Conservation (phyloP, 2,329 filamentous ascomycete genomes). For the Botryosphaeria dothidea region DNA sequence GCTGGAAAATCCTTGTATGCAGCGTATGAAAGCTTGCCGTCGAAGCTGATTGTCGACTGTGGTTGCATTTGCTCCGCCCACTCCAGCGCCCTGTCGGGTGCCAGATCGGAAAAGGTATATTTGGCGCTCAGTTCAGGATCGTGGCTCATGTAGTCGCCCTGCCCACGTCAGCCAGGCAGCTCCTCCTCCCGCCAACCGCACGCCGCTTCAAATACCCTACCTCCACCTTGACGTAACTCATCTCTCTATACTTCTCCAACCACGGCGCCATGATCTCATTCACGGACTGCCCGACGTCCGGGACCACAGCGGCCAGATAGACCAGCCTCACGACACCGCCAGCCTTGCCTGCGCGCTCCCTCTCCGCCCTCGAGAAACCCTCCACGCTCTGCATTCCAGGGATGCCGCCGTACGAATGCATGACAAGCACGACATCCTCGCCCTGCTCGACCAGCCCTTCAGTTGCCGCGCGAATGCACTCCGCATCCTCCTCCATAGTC, state of each 20-base stretch:
- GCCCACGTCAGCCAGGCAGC: neutral
- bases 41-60: slow-evolving; percentile 41
- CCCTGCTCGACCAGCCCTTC: slow-evolving; percentile 30
- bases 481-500: slow-evolving; percentile 34
- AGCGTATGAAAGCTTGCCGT: slow-evolving; percentile 36
- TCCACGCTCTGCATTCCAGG: slow-evolving; percentile 32
- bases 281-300: neutral
- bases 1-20: slow-evolving; percentile 45
- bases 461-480: slow-evolving; percentile 28
- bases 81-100: slow-evolving; percentile 22
- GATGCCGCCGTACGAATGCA: slow-evolving; percentile 40
- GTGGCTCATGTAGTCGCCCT: slow-evolving; percentile 11
- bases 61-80: slow-evolving; percentile 24
- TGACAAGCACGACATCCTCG: slow-evolving; percentile 34
- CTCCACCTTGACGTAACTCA: neutral
- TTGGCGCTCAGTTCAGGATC: slow-evolving; percentile 18
- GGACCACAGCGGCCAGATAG: slow-evolving; percentile 22
- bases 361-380: slow-evolving; percentile 30
- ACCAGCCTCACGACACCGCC: slow-evolving; percentile 35
- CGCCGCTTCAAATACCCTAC: no score
- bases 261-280: neutral
- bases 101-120: slow-evolving; percentile 25
- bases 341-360: slow-evolving; percentile 29
- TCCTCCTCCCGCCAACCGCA: no score
- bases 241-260: neutral